phyloP scores from a whole-genome alignment of 306 rosid genomes.

The Quercus aquifolioides region DNA sequence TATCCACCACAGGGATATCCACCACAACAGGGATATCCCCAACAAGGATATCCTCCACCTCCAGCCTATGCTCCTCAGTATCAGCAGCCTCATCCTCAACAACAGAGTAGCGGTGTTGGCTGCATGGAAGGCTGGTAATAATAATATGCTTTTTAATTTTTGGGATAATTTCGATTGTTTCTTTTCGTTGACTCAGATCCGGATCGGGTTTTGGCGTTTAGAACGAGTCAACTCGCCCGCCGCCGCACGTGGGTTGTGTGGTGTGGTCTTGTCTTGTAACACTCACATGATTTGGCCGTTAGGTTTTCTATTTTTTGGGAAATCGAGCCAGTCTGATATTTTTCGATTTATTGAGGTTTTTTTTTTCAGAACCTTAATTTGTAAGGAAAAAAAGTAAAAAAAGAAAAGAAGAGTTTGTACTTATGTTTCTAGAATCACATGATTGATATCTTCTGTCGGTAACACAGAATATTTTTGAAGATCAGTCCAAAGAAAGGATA shows the following conservation, averaged over 20 bases:
- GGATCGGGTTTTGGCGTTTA: slow-evolving; percentile 9
- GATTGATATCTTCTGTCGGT: too few species aligned
- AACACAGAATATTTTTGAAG: background rate
- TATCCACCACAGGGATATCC: slow-evolving; percentile 57
- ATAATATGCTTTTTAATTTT: slow-evolving; percentile 7
- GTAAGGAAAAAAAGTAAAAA: too few species aligned
- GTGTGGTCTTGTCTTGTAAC: too few species aligned
- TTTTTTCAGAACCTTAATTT: too few species aligned
- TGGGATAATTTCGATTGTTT: background rate
- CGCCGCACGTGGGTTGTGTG: too few species aligned
- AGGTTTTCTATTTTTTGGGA: background rate
- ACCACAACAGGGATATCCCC: slow-evolving; percentile 37
- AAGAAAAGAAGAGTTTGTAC: too few species aligned
- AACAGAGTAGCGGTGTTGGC: slow-evolving; percentile 34
- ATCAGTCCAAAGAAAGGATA: background rate
- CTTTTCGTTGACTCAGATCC: slow-evolving; percentile 32
- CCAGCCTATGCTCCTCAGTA: slow-evolving; percentile 65
- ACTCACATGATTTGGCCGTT: background rate
- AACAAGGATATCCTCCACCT: slow-evolving; percentile 61
- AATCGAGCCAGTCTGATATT: too few species aligned
- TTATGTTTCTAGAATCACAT: too few species aligned
- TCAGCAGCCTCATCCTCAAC: slow-evolving; percentile 73
- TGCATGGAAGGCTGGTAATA: slow-evolving; percentile 70
- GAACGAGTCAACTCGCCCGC: slow-evolving; percentile 8
- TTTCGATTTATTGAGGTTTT: too few species aligned